These are phyloP conservation scores for Theobroma cacao DNA, from an alignment of 345 rosid genomes.

Conservation along the genomic window DNA sequence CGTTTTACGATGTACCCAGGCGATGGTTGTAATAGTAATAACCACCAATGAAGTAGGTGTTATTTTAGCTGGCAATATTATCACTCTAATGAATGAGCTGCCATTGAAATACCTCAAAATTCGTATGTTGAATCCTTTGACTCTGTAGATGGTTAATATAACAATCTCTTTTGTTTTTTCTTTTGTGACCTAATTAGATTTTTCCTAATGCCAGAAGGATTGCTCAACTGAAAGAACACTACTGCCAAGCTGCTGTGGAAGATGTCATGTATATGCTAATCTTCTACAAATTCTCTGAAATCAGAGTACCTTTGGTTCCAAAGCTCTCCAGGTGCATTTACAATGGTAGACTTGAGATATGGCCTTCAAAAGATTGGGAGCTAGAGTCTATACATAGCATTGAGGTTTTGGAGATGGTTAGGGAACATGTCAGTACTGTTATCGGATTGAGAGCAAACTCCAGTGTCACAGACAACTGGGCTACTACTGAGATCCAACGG, in stretches of 20 bases:
- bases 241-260: constrained; percentile 66
- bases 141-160: not conserved
- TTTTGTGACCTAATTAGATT: constrained; percentile 13
- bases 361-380: constrained; percentile 92
- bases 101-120: not conserved
- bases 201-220: constrained; percentile 61
- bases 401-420: constrained; percentile 71
- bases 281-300: constrained; percentile 78
- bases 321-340: constrained; percentile 80
- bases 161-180: not conserved
- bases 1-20: not conserved
- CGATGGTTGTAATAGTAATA: not conserved
- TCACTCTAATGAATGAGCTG: constrained; percentile 7
- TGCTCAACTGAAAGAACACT: constrained; percentile 61
- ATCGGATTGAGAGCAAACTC: constrained; percentile 73
- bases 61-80: not conserved
- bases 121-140: not conserved
- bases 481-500: constrained; percentile 61
- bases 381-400: constrained; percentile 72
- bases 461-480: constrained; percentile 84
- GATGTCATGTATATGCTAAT: constrained; percentile 89
- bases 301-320: constrained; percentile 80
- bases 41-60: constrained; percentile 5
- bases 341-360: constrained; percentile 82
- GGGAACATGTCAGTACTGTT: constrained; percentile 66